These are phyloP conservation scores for Rhodotorula toruloides DNA, from an alignment of 768 basidiomycete species.

Conservation along the genomic window DNA sequence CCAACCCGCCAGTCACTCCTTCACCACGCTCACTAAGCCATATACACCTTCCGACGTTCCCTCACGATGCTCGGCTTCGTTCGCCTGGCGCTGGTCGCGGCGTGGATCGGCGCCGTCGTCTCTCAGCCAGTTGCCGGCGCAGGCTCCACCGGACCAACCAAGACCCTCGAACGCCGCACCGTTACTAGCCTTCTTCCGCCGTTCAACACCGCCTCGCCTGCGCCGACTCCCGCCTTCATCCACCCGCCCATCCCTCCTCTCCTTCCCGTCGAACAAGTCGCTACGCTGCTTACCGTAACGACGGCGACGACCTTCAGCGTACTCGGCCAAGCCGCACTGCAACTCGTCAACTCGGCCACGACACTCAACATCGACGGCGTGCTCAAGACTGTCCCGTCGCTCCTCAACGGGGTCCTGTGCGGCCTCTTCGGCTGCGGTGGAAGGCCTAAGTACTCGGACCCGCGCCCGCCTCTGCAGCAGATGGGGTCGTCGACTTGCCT, in stretches of 20 bases:
- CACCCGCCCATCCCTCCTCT: background rate
- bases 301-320: background rate
- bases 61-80: too few species aligned
- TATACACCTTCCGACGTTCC: too few species aligned
- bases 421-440: background rate
- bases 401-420: background rate
- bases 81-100: too few species aligned
- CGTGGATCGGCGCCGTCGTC: too few species aligned
- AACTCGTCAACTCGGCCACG: background rate
- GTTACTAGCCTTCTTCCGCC: too few species aligned
- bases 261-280: background rate
- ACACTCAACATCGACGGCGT: conserved; percentile 4
- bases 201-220: background rate
- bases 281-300: background rate
- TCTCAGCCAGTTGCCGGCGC: too few species aligned
- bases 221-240: background rate
- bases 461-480: background rate
- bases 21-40: too few species aligned
- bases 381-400: background rate
- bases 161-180: too few species aligned
- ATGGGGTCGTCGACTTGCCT: conserved; percentile 28
- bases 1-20: too few species aligned
- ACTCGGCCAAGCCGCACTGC: background rate
- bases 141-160: too few species aligned
- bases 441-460: background rate